Evolutionary conservation across 2,329 filamentous ascomycete species (phyloP), one percentile per base, ranked within the genome.

Genomic region (Rugonectria rugulosa): DNA sequence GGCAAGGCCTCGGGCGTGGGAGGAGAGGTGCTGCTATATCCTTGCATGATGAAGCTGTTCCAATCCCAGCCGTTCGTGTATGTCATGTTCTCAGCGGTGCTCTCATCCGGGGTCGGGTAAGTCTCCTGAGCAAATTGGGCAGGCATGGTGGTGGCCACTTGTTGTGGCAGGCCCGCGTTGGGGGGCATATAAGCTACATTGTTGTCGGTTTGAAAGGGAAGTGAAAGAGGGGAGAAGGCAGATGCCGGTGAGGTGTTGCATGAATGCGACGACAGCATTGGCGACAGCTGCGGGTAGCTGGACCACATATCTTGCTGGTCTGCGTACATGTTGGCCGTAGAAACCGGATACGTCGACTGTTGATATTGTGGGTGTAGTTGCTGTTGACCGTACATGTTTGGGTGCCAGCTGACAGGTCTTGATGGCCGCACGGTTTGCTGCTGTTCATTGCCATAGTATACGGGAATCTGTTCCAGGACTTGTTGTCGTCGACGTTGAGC

Each of bases 361-460:
- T 75, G 75, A 36, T 72, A 67, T 47, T 76, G 73, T 42, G 73
- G 70, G 56, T 73, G 72, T 14, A 75, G 69, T 67, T 70, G 62
- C n/a, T n/a, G n/a, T 38, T 71, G 72, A 17, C 77, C 72, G 54
- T 83, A 79, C 9, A 87, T 83, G 19, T 83, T 82, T 3, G 89
- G 88, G 70, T 92, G 90, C 90, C 90, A 92, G 77, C 89, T 92
- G 40, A 90, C 77, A 6, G 89, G 89, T 36, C 89, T 82, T 47
- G 74, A 74, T 32, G 79, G 72, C 67, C 74, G 72, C 29, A 59
- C 53, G 37, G 62, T 27, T 53, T 64, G 58, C 34, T 51, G 50
- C 29, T 60, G 57, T 29, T 64, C 64, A 2, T 61, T 48, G 15
- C 70, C 58, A 47, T 69, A 67, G 40, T 62, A 65, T 34, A 64